These are phyloP conservation scores for Phytophthora colocasiae DNA, from an alignment of 352 stramenopile species.

Conservation along the genomic window DNA sequence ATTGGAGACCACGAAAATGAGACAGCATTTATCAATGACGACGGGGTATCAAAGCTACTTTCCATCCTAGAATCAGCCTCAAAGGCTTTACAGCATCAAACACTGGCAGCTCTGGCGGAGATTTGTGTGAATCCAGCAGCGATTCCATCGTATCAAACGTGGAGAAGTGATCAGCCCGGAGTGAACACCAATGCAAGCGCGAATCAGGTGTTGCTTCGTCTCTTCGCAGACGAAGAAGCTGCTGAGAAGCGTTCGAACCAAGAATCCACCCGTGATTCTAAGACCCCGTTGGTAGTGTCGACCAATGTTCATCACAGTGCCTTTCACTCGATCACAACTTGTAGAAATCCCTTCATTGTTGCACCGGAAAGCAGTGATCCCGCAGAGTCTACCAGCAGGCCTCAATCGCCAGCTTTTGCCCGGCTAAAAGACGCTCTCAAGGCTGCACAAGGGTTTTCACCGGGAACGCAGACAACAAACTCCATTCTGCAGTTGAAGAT, in stretches of 20 bases:
- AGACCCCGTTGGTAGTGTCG: slow-evolving; percentile 31
- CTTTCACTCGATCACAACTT: slow-evolving; percentile 62
- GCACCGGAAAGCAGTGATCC: slow-evolving; percentile 28
- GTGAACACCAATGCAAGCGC: slow-evolving; percentile 62
- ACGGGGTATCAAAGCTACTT: slow-evolving; percentile 70
- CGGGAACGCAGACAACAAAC: slow-evolving; percentile 17
- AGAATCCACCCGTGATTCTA: slow-evolving; percentile 23
- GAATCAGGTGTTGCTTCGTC: slow-evolving; percentile 66
- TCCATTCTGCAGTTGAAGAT: slow-evolving; percentile 45
- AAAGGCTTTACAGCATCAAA: slow-evolving; percentile 67
- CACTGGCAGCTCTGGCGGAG: slow-evolving; percentile 68
- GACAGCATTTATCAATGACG: slow-evolving; percentile 57
- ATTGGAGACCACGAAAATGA: slow-evolving; percentile 65
- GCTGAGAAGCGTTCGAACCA: slow-evolving; percentile 28
- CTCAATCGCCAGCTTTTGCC: slow-evolving; percentile 71
- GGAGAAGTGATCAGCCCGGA: slow-evolving; percentile 57
- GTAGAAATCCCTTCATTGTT: slow-evolving; percentile 51
- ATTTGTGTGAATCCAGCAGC: slow-evolving; percentile 77
- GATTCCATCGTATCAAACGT: slow-evolving; percentile 69
- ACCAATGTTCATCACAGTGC: slow-evolving; percentile 47
- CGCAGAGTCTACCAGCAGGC: slow-evolving; percentile 24
- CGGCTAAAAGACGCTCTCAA: slow-evolving; percentile 75
- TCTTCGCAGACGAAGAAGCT: slow-evolving; percentile 72
- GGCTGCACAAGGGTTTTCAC: slow-evolving; percentile 45
- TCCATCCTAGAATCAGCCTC: slow-evolving; percentile 58